phyloP scores from a whole-genome alignment of 805 yeast species.

The Wickerhamomyces ciferrii region DNA sequence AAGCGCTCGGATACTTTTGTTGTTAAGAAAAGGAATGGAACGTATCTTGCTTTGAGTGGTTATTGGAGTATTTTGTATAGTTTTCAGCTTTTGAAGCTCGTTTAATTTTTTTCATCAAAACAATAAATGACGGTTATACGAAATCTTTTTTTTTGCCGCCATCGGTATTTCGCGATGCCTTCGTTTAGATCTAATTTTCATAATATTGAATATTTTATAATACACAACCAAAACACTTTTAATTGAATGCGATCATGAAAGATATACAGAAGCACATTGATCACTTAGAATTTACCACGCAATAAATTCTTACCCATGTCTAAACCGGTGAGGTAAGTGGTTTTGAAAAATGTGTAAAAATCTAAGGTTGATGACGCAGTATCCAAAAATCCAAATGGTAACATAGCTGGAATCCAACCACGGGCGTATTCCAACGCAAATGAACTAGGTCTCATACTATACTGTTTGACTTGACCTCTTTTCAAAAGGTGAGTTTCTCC shows the following conservation, averaged over 20 bases:
- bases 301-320: constrained; percentile 70
- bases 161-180: not conserved
- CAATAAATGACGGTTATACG: not conserved
- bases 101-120: not conserved
- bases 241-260: no score
- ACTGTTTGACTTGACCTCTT: constrained; percentile 77
- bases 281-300: constrained; percentile 55
- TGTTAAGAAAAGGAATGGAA: not conserved
- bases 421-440: constrained; percentile 95
- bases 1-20: not conserved
- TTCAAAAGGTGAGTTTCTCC: constrained; percentile 81
- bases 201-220: no score
- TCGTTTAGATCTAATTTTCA: not conserved
- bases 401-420: constrained; percentile 98
- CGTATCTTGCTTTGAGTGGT: not conserved
- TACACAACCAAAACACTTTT: no score
- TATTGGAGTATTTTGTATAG: not conserved
- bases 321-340: constrained; percentile 66
- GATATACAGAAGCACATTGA: no score
- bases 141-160: not conserved
- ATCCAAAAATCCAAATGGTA: constrained; percentile 91
- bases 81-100: not conserved
- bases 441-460: constrained; percentile 73
- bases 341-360: constrained; percentile 47
- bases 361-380: constrained; percentile 79